phyloP scores from a whole-genome alignment of 2,329 filamentous ascomycete species.

The Scedosporium dehoogii region DNA sequence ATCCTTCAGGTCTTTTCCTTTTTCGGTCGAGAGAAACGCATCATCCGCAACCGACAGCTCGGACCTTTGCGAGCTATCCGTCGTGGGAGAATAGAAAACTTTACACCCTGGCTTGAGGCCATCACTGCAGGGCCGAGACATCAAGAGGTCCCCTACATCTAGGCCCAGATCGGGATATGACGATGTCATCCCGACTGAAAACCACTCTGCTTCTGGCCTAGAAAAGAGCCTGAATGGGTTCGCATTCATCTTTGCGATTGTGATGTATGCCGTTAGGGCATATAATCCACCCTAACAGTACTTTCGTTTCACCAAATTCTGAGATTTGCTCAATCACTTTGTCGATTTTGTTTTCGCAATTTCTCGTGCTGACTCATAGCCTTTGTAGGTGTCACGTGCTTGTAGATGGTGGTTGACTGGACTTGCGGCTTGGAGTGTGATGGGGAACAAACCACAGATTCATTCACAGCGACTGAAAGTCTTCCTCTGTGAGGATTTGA shows the following conservation, averaged over 20 bases:
- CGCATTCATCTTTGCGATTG: conserved; percentile 9
- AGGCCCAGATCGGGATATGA: conserved; percentile 42
- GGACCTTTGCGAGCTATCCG: conserved; percentile 21
- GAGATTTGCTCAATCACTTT: neutral
- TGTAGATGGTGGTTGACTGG: too few species aligned
- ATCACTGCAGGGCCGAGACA: conserved; percentile 25
- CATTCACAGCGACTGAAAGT: neutral
- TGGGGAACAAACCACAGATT: neutral
- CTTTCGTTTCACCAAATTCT: neutral
- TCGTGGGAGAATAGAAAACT: conserved; percentile 40
- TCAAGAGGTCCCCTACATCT: conserved; percentile 27
- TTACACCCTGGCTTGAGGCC: conserved; percentile 46
- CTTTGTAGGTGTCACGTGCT: too few species aligned
- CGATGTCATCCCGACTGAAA: conserved; percentile 42
- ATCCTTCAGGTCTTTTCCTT: conserved; percentile 33
- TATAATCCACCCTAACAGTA: neutral
- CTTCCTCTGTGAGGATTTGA: neutral
- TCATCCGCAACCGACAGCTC: conserved; percentile 27
- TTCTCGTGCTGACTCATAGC: too few species aligned
- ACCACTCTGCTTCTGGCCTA: conserved; percentile 31
- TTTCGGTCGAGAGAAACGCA: conserved; percentile 16
- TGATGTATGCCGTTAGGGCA: neutral
- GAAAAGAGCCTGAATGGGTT: conserved; percentile 15
- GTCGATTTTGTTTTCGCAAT: too few species aligned
- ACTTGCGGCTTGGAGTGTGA: neutral